Evolutionary conservation across 306 rosid genomes (phyloP).

Genomic region (Lathyrus aphaca): DNA sequence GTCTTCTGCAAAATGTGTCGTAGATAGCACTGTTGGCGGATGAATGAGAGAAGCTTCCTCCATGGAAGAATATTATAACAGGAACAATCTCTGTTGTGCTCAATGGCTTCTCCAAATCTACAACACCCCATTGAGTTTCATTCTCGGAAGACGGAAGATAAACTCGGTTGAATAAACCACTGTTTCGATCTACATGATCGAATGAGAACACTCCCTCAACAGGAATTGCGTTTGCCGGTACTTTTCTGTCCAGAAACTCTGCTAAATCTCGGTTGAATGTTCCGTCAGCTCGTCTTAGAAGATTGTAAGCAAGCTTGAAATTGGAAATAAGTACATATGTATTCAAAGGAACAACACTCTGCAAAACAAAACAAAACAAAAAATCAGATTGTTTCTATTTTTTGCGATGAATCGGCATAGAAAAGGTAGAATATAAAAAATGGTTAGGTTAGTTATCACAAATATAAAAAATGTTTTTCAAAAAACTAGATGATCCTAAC

Average conservation of each 20-base stretch:
- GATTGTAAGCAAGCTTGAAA: constrained; percentile 90
- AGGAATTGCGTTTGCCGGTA: constrained; percentile 63
- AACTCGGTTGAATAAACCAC: constrained; percentile 67
- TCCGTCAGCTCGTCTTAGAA: constrained; percentile 84
- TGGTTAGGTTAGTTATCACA: not conserved
- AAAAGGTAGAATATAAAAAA: constrained; percentile 5
- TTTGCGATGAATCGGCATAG: not conserved
- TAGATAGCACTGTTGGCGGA: constrained; percentile 88
- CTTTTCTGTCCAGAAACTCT: constrained; percentile 86
- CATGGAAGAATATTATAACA: constrained; percentile 82
- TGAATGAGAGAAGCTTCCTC: constrained; percentile 92
- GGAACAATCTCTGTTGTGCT: constrained; percentile 68
- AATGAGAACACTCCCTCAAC: constrained; percentile 83
- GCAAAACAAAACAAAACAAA: not conserved
- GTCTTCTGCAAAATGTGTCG: constrained; percentile 80
- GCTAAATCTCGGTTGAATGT: constrained; percentile 80
- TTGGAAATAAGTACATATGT: constrained; percentile 91
- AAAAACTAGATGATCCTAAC: too few species aligned
- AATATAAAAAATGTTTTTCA: not conserved
- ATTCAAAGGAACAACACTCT: constrained; percentile 87
- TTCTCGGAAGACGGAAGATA: constrained; percentile 53
- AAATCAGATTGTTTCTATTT: constrained; percentile 11
- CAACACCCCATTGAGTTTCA: constrained; percentile 52
- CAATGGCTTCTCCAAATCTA: constrained; percentile 64
- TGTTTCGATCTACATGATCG: constrained; percentile 67